Evolutionary conservation across 1,284 basidiomycete species (phyloP), one percentile per base, ranked within the genome.

Genomic region (Mycosarcoma maydis): DNA sequence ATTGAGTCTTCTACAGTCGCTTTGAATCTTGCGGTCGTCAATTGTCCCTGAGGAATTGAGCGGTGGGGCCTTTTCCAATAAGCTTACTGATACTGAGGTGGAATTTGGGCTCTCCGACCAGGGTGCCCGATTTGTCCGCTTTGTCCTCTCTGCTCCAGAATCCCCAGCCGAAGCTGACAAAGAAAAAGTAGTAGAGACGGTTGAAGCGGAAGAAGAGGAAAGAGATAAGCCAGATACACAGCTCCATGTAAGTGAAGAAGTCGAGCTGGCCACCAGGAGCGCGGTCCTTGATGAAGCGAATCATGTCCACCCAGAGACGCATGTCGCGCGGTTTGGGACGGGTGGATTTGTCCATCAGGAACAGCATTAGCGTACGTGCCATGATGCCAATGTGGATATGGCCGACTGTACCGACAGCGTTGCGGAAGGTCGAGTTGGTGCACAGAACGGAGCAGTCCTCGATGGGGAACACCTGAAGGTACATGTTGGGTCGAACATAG

Each of bases 191-290:
- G 19, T 53, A 44, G 10, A 79, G 33, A 6, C 78, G 54, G 13
- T 40, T 44, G 37, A 61, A 9, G 11, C 73, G 61, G 47, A 73
- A 70, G 52, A 72, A 75, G 20, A 75, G 42, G 73, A 78, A 80
- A n/a, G 70, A 58, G 22, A 75, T 57, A 16, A 80, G 52, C 77
- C 78, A 80, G 34, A 70, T 68, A 54, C 58, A 62, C 39, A 88
- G 84, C 68, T 88, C 87, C 82, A 85, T 85, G 77, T 88, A 88
- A 4, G 87, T 88, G 83, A 89, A 88, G 83, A 88, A 88, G 19
- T 85, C 85, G 7, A 88, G 83, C 7, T 85, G 85, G 20, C 87
- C 86, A 8, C 86, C 87, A 0, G 83, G 83, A 2, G 87, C 86
- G 32, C 85, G 85, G 11, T 84, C 83, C 80, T 89, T 89, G 76